Base-by-base conservation (phyloP, 164 flowering plant genomes). In the Kingdonia uniflora region DNA sequence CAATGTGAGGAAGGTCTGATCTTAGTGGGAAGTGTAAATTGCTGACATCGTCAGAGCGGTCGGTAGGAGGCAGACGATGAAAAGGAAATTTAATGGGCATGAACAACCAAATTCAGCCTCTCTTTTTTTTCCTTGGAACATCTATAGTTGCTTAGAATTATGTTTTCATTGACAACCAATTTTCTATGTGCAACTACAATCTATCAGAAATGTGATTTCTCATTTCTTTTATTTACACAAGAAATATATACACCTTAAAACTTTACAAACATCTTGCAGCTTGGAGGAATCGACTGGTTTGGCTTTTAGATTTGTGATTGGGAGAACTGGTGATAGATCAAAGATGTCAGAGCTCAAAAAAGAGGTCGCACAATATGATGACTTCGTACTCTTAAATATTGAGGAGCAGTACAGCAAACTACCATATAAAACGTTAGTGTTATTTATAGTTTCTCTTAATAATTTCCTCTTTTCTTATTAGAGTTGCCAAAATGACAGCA, bases 221-320 rank as follows among this genome's bases (percentile, higher is more conserved):
- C 26, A 59, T 49, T 39, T 20, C n/a, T n/a, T n/a, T n/a, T n/a
- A n/a, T n/a, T n/a, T n/a, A n/a, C n/a, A n/a, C n/a, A n/a, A n/a
- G n/a, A n/a, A n/a, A n/a, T n/a, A n/a, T n/a, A n/a, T n/a, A n/a
- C n/a, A n/a, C n/a, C n/a, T n/a, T n/a, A n/a, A 21, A 38, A 41
- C 21, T 58, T 52, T 37, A 47, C 38, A 41, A 24, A 47, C 58
- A 46, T 21, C 42, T 60, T 72, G 74, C 85, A 94, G 99, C 25
- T 75, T 94, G 78, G 97, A 94, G 74, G 95, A 94, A 71, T 65
- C 95, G 37, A 94, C 97, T 58, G 97, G 99, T 39, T 71, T 94
- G 76, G 90, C 80, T 40, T 82, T 94, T 58, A 77, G 97, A 64
- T 94, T 94, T 76, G 68, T 89, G 25, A 87, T 94, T 62, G 99